Evolutionary conservation across 768 basidiomycete species (phyloP).

Genomic region (Auricularia sp.): DNA sequence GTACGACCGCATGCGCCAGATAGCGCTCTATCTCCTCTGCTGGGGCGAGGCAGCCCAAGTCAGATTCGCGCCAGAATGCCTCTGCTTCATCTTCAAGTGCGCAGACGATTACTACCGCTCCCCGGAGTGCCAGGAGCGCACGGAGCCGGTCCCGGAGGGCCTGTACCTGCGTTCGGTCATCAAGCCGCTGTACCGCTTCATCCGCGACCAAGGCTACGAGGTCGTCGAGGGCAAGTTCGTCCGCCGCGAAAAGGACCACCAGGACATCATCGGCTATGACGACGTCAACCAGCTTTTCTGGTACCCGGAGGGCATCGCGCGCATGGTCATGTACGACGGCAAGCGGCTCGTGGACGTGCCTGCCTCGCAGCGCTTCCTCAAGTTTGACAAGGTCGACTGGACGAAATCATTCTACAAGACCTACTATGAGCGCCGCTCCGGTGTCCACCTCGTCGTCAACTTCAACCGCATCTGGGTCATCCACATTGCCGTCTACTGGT

Average conservation of each 20-base stretch:
- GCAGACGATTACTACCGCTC: slow-evolving; percentile 99
- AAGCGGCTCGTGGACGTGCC: slow-evolving; percentile 85
- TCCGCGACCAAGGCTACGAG: slow-evolving; percentile 96
- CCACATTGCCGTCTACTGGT: slow-evolving; percentile 89
- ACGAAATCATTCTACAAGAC: slow-evolving; percentile 96
- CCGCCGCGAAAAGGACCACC: slow-evolving; percentile 86
- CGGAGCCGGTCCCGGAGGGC: slow-evolving; percentile 91
- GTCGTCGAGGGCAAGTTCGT: slow-evolving; percentile 92
- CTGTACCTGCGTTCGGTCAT: slow-evolving; percentile 85
- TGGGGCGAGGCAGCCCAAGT: slow-evolving; percentile 99
- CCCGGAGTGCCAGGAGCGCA: slow-evolving; percentile 89
- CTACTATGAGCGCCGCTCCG: slow-evolving; percentile 92
- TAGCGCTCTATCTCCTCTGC: slow-evolving; percentile 90
- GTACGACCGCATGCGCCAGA: slow-evolving; percentile 93
- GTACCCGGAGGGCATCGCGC: slow-evolving; percentile 96
- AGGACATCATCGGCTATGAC: slow-evolving; percentile 96
- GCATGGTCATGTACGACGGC: slow-evolving; percentile 85
- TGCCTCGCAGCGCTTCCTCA: slow-evolving; percentile 89
- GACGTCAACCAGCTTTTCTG: slow-evolving; percentile 99
- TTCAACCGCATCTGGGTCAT: slow-evolving; percentile 99
- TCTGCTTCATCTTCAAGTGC: slow-evolving; percentile 99
- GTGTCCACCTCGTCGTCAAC: slow-evolving; percentile 89
- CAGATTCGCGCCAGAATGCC: slow-evolving; percentile 89
- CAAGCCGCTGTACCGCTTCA: slow-evolving; percentile 91
- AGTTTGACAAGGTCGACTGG: slow-evolving; percentile 89